Evolutionary conservation across 2,329 filamentous ascomycete genomes (phyloP).

Genomic region (Fusarium fracticaudum): DNA sequence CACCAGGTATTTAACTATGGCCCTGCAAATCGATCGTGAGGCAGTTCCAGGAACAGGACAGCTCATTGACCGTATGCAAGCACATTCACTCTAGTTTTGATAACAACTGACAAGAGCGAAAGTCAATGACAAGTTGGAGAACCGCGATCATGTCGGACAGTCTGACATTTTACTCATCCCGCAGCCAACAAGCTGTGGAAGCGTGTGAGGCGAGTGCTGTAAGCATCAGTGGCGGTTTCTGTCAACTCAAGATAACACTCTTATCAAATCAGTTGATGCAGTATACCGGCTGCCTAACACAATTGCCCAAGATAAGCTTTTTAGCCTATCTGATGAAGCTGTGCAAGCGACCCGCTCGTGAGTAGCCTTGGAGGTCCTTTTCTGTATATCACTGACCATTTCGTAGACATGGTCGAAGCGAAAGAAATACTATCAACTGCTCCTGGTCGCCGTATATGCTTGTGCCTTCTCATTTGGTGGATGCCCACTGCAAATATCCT

Average conservation of each 20-base stretch:
- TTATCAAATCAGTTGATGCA: too few species aligned
- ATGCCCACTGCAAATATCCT: neutral
- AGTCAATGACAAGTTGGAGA: neutral
- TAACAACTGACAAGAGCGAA: accelerated
- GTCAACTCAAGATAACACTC: too few species aligned
- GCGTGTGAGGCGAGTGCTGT: too few species aligned
- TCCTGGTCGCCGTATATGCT: neutral
- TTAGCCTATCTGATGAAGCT: neutral
- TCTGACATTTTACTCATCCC: neutral
- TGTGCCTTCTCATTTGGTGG: neutral
- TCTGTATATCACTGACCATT: accelerated
- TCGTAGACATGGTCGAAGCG: neutral
- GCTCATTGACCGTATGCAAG: neutral
- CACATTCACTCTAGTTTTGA: accelerated
- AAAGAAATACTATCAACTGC: neutral
- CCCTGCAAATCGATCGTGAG: neutral
- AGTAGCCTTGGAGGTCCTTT: accelerated
- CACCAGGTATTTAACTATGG: neutral
- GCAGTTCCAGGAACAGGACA: neutral
- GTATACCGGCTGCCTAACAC: too few species aligned
- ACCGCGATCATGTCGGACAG: neutral
- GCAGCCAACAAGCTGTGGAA: neutral
- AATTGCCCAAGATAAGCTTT: too few species aligned
- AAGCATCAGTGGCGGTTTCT: too few species aligned
- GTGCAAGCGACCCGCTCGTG: neutral